Base-by-base conservation (phyloP, 2,329 filamentous ascomycete genomes). In the Phaeosphaeriaceae sp. region DNA sequence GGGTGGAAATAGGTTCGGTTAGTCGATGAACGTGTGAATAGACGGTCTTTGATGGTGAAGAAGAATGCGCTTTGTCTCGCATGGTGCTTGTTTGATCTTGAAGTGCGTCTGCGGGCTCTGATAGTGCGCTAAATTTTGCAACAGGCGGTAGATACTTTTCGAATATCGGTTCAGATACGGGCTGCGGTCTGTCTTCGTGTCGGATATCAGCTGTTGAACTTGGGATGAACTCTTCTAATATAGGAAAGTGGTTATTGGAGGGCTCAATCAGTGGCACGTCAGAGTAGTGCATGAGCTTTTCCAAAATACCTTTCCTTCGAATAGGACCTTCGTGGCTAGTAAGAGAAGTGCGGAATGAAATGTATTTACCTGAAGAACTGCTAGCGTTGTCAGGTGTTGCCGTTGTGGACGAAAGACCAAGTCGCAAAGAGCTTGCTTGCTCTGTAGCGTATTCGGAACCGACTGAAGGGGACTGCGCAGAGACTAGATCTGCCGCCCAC, bases 1-100 rank as follows among this genome's bases (percentile, higher is more conserved):
- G 85, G 10, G 80, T 84, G 22, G 86, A 87, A 2, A 76, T 60
- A 1, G 85, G 85, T 61, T 83, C 81, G 46, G 73, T 77, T 36
- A 83, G 70, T 45, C 72, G 65, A 42, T 71, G 75, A 27, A 76
- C 69, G 33, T 73, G 70, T 33, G 70, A 58, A 33, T 62, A 60
- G 6, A 68, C 56, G 21, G 58, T 54, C 6, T 49, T 53, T 10
- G 59, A 60, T 21, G 58, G 52, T 17, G 60, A 40, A 36, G 46
- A 27, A 31, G 57, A 22, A 24, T 46, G 19, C 1, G 46, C 40
- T 48, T 53, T 21, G 10, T 9, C 21, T 10, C 17, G 44, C 20
- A 19, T 17, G 13, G 17, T n/a, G 15, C 36, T n/a, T n/a, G 17
- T n/a, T 3, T 40, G 11, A 40, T 4, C 36, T 40, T 13, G 36